These are phyloP conservation scores for Eustoma russellianum DNA, from an alignment of 257 asterid species.

Conservation along the genomic window DNA sequence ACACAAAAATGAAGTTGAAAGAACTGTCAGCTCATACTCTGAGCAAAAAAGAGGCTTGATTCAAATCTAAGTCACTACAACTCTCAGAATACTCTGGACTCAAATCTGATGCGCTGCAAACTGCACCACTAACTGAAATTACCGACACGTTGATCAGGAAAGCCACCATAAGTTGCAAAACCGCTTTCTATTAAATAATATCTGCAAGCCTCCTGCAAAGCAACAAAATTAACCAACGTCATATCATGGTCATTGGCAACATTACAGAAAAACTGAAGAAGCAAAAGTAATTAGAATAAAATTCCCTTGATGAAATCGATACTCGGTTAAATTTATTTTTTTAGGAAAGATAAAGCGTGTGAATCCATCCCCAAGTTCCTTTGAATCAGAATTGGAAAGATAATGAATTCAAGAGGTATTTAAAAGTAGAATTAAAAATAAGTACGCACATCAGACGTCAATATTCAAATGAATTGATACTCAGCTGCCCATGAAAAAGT, in stretches of 20 bases:
- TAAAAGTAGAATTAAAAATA: too few species aligned
- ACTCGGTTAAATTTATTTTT: too few species aligned
- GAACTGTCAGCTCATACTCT: slow-evolving; percentile 33
- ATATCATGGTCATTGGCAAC: not conserved
- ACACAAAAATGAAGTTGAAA: not conserved
- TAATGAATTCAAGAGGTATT: too few species aligned
- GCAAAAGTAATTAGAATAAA: not conserved
- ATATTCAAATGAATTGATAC: too few species aligned
- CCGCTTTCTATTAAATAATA: slow-evolving; percentile 86
- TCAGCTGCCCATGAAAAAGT: too few species aligned
- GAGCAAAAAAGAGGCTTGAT: slow-evolving; percentile 78
- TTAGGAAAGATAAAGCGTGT: too few species aligned
- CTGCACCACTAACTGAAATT: slow-evolving; percentile 89
- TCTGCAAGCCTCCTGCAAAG: slow-evolving; percentile 83
- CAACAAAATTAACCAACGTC: slow-evolving; percentile 1
- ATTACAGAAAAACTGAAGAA: not conserved
- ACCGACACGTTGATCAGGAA: slow-evolving; percentile 82
- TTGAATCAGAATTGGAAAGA: too few species aligned
- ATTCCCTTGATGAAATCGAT: too few species aligned
- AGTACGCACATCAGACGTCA: too few species aligned
- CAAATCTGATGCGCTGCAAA: slow-evolving; percentile 66
- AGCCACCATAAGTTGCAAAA: slow-evolving; percentile 69
- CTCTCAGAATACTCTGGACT: slow-evolving; percentile 40
- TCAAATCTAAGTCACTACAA: slow-evolving; percentile 79
- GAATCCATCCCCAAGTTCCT: too few species aligned